Evolutionary conservation across 2,329 filamentous ascomycete species (phyloP).

Genomic region (Seiridium cupressi): DNA sequence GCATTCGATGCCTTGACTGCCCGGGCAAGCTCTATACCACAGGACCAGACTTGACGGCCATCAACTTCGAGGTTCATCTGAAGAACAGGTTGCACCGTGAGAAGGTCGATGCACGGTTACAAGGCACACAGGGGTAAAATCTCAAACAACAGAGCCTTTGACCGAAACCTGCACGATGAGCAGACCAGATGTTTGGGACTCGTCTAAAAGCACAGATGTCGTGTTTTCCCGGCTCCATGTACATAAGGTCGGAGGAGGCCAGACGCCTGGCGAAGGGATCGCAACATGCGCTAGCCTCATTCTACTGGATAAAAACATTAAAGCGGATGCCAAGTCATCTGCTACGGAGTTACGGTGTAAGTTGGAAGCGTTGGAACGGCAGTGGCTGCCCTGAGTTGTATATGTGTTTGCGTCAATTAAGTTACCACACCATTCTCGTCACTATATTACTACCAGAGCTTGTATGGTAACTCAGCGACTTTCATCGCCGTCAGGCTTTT

Average conservation of each 20-base stretch:
- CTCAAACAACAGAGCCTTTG: not conserved
- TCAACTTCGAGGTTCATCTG: constrained; percentile 91
- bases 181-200: too few species aligned
- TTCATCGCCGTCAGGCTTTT: too few species aligned
- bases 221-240: too few species aligned
- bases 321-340: too few species aligned
- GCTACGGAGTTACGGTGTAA: not conserved
- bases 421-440: not conserved
- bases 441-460: too few species aligned
- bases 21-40: constrained; percentile 93
- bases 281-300: too few species aligned
- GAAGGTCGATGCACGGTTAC: constrained; percentile 50
- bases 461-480: too few species aligned
- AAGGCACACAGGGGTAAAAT: not conserved
- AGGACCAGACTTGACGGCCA: constrained; percentile 78
- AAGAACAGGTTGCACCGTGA: constrained; percentile 80
- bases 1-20: constrained; percentile 90
- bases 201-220: too few species aligned
- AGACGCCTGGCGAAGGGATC: too few species aligned
- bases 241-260: too few species aligned
- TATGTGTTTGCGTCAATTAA: not conserved
- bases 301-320: too few species aligned
- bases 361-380: not conserved
- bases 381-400: not conserved
- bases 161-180: too few species aligned